Conservation (phyloP, 129 eudicot species). For the Helichrysum umbraculigerum region DNA sequence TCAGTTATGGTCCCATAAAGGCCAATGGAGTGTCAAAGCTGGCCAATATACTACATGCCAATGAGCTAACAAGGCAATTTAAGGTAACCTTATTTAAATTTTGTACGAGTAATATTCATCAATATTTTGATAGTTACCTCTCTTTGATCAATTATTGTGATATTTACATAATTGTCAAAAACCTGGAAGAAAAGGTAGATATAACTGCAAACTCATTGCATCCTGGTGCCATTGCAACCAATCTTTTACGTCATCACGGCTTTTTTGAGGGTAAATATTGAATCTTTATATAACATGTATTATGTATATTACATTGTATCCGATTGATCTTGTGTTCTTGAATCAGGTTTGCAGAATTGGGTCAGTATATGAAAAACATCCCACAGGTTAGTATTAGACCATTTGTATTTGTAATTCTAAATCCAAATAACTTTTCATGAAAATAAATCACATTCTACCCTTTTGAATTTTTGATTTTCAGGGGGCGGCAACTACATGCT, state of each 20-base stretch:
- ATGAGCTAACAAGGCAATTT: constrained; percentile 68
- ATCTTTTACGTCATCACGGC: constrained; percentile 43
- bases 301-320: background rate
- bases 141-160: background rate
- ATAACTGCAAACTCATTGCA: constrained; percentile 73
- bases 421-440: background rate
- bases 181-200: constrained; percentile 57
- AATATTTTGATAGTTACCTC: background rate
- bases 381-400: constrained; percentile 54
- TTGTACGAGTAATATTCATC: background rate
- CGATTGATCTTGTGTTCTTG: constrained; percentile 16
- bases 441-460: background rate
- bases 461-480: constrained; percentile 21
- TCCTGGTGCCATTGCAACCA: constrained; percentile 63
- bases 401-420: background rate
- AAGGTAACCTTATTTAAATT: constrained; percentile 37
- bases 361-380: constrained; percentile 57
- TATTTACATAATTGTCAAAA: background rate
- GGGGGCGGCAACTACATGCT: constrained; percentile 92
- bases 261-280: constrained; percentile 32
- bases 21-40: constrained; percentile 91
- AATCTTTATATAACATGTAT: background rate
- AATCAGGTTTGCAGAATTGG: constrained; percentile 49
- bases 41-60: constrained; percentile 76
- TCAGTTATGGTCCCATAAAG: constrained; percentile 50